phyloP scores from a whole-genome alignment of 768 basidiomycete genomes.

The Phaeotremella fagi region DNA sequence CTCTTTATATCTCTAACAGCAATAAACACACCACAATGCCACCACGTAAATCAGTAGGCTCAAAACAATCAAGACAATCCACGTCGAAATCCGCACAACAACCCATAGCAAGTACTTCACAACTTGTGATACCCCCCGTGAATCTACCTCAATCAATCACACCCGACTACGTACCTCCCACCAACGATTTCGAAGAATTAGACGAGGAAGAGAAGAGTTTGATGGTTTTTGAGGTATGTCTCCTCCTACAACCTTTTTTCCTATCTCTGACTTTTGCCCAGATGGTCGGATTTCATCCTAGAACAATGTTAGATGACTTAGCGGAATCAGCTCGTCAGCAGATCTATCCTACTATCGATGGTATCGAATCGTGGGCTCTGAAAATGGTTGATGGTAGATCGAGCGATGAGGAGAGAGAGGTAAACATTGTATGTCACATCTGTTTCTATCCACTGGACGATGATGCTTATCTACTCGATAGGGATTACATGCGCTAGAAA shows the following conservation, averaged over 20 bases:
- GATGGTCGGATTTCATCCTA: conserved; percentile 76
- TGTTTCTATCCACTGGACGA: neutral
- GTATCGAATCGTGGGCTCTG: conserved; percentile 57
- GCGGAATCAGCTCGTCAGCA: conserved; percentile 76
- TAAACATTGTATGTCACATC: conserved; percentile 39
- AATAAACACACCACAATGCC: conserved; percentile 14
- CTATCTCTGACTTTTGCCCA: conserved; percentile 50
- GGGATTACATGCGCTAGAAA: conserved; percentile 80
- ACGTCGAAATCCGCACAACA: neutral
- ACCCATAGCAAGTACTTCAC: conserved; percentile 16
- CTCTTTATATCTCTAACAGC: neutral
- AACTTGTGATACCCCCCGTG: conserved; percentile 16
- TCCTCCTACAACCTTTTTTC: conserved; percentile 1
- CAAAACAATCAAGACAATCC: conserved; percentile 1
- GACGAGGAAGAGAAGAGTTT: conserved; percentile 28
- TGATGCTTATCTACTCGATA: conserved; percentile 65
- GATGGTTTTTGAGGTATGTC: conserved; percentile 37
- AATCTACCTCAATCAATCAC: conserved; percentile 30
- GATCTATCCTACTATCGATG: conserved; percentile 70
- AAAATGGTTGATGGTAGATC: conserved; percentile 8
- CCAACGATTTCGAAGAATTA: conserved; percentile 1
- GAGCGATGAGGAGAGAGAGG: conserved; percentile 43
- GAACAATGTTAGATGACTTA: conserved; percentile 78
- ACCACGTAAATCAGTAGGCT: conserved; percentile 13
- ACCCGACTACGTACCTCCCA: conserved; percentile 20